Conservation (phyloP, 2,329 filamentous ascomycete species). For the Aspergillus calidoustus region DNA sequence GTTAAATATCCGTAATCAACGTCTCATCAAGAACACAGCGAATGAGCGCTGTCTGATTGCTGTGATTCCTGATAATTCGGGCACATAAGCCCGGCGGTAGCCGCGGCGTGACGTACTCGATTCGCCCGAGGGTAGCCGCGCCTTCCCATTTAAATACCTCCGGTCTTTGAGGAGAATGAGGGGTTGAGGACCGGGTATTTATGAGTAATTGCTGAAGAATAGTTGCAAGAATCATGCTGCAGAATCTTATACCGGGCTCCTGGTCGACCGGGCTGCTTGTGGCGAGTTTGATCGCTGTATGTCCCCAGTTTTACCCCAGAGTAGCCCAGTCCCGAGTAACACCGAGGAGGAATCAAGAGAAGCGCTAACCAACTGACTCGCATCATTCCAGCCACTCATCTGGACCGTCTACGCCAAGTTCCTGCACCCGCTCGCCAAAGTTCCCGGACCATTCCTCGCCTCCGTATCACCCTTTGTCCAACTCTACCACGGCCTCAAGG, state of each 20-base stretch:
- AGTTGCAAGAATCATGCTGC: background rate
- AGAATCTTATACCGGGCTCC: constrained; percentile 1
- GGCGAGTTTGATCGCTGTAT: background rate
- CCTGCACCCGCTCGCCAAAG: constrained; percentile 39
- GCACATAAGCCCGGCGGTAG: constrained; percentile 4
- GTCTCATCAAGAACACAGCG: background rate
- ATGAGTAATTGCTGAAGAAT: background rate
- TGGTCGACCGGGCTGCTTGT: constrained; percentile 1
- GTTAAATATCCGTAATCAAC: background rate
- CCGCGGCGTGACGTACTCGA: constrained; percentile 9
- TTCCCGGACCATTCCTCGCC: constrained; percentile 38
- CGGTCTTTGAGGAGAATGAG: background rate
- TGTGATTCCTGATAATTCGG: background rate
- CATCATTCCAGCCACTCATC: constrained; percentile 4
- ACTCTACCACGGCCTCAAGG: constrained; percentile 75
- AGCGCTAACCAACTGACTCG: background rate
- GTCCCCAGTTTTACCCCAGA: background rate
- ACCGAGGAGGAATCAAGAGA: background rate
- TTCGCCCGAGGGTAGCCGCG: constrained; percentile 5
- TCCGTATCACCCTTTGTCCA: constrained; percentile 56
- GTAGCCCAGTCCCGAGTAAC: no score
- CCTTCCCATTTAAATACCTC: constrained; percentile 1
- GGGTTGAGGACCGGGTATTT: background rate
- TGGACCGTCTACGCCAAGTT: constrained; percentile 42
- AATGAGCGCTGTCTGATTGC: background rate